Evolutionary conservation across 2,329 filamentous ascomycete genomes (phyloP).

Genomic region (Blastomyces emzantsi): DNA sequence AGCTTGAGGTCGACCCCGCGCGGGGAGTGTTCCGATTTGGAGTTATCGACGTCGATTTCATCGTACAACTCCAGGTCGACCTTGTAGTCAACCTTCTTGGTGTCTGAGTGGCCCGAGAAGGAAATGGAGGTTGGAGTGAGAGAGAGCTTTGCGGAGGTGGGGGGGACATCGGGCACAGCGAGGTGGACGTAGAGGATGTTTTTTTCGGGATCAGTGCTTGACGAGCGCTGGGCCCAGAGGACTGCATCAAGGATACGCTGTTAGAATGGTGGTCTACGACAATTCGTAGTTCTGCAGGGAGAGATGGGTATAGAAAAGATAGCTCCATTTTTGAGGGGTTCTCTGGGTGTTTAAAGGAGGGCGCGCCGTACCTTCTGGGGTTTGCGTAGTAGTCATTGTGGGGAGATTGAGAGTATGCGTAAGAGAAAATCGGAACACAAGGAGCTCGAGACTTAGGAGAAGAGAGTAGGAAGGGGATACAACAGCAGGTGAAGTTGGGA

Average conservation of each 20-base stretch:
- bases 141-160: constrained; percentile 69
- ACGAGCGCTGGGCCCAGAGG: constrained; percentile 96
- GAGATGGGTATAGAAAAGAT: not conserved
- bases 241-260: constrained; percentile 45
- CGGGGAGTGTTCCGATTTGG: constrained; percentile 78
- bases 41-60: constrained; percentile 79
- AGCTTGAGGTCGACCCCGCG: constrained; percentile 86
- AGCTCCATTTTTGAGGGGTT: not conserved
- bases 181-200: constrained; percentile 96
- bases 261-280: not conserved
- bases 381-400: constrained; percentile 28
- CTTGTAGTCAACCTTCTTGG: constrained; percentile 78
- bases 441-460: constrained; percentile 17
- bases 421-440: not conserved
- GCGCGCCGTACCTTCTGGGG: constrained; percentile 38
- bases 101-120: constrained; percentile 74
- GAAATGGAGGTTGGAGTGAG: constrained; percentile 66
- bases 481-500: constrained; percentile 14
- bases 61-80: constrained; percentile 79
- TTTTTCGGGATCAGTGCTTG: constrained; percentile 64
- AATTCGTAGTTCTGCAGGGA: not conserved
- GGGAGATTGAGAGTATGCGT: constrained; percentile 14
- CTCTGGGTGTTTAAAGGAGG: not conserved
- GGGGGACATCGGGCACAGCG: constrained; percentile 72
- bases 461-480: constrained; percentile 10